phyloP scores from a whole-genome alignment of 306 rosid species.

The Benincasa hispida region DNA sequence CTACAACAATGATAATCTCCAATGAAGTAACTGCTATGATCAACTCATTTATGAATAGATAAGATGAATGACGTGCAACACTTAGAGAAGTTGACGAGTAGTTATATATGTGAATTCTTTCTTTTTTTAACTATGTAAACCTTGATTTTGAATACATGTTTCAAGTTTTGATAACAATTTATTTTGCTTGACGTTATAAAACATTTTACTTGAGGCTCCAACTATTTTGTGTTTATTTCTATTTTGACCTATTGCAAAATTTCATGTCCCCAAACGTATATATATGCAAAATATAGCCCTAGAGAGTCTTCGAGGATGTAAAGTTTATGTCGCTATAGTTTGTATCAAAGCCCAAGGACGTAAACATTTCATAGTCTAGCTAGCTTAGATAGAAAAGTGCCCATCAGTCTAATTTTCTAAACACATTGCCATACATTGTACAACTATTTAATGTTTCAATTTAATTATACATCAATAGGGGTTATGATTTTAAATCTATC shows the following conservation, averaged over 20 bases:
- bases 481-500: no score
- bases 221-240: no score
- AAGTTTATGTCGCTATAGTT: not conserved
- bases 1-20: not conserved
- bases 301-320: not conserved
- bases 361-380: not conserved
- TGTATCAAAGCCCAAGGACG: not conserved
- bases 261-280: not conserved
- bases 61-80: no score
- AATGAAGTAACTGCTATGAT: not conserved
- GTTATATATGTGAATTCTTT: no score
- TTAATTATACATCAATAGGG: no score
- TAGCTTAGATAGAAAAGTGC: not conserved
- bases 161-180: no score
- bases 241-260: not conserved
- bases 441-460: not conserved
- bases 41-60: no score
- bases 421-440: not conserved
- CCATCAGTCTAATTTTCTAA: not conserved
- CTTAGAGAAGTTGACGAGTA: no score
- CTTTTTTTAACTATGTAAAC: no score
- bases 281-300: not conserved
- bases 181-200: no score
- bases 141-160: no score
- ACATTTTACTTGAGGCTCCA: no score